A percentile compares a stretch with the other conserved stretches of the same genome.
phyloP scores from a whole-genome alignment of 2,329 filamentous ascomycete genomes.

The Gliomastix tumulicola region DNA sequence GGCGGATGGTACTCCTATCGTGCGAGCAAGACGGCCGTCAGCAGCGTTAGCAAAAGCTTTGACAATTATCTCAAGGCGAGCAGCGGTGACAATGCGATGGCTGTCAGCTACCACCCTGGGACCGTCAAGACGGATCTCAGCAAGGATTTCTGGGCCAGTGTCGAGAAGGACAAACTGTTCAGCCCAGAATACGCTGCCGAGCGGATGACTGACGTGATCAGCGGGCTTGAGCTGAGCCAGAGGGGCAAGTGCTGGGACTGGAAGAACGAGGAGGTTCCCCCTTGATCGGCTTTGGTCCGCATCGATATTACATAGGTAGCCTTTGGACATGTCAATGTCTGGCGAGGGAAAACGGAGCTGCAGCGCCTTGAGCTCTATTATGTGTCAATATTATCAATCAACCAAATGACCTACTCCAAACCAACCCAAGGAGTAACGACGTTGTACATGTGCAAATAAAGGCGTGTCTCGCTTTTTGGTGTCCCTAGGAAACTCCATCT shows the following conservation, averaged over 20 bases:
- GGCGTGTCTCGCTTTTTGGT: too few relatives aligned
- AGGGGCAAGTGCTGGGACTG: slow-evolving; percentile 65
- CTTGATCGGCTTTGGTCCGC: too few relatives aligned
- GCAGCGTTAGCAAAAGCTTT: slow-evolving; percentile 62
- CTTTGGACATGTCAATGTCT: too few relatives aligned
- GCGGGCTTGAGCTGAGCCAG: slow-evolving; percentile 37
- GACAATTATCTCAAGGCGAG: slow-evolving; percentile 57
- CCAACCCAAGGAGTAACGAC: slow-evolving; percentile 43
- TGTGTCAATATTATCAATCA: not conserved
- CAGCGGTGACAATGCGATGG: slow-evolving; percentile 56
- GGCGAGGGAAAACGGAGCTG: too few relatives aligned
- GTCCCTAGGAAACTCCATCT: too few relatives aligned
- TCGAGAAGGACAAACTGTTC: slow-evolving; percentile 56
- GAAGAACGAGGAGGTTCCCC: slow-evolving; percentile 56
- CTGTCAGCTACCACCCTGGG: slow-evolving; percentile 69
- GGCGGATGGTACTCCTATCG: slow-evolving; percentile 84
- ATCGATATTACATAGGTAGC: too few relatives aligned
- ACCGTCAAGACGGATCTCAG: slow-evolving; percentile 73
- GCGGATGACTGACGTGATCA: slow-evolving; percentile 54
- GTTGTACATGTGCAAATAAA: too few relatives aligned
- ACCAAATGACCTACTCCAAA: slow-evolving; percentile 5
- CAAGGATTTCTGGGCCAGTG: slow-evolving; percentile 62
- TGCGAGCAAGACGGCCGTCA: slow-evolving; percentile 68
- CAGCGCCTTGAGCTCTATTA: too few relatives aligned
- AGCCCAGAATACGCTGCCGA: slow-evolving; percentile 59